phyloP scores from a whole-genome alignment of 805 yeast genomes.

The Yarrowia sp. region DNA sequence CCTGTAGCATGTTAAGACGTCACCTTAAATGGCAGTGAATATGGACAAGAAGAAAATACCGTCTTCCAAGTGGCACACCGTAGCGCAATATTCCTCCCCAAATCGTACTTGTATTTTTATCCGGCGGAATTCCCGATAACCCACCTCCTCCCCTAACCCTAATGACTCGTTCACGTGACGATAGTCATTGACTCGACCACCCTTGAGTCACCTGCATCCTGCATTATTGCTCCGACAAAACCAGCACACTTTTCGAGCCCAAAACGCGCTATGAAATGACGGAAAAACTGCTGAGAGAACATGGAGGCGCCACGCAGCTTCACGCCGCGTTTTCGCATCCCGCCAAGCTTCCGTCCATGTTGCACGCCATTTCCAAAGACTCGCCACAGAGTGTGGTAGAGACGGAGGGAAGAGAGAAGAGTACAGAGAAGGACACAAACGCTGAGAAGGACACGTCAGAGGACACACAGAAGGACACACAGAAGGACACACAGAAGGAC shows the following conservation, averaged over 20 bases:
- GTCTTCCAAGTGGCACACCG: too few species aligned
- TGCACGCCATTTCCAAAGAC: not conserved
- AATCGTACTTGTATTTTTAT: too few species aligned
- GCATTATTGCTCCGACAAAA: not conserved
- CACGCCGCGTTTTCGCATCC: not conserved
- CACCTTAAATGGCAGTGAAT: too few species aligned
- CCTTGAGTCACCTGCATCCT: slow-evolving; percentile 9
- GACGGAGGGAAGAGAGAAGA: too few species aligned
- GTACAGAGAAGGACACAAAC: not conserved
- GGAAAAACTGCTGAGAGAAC: not conserved
- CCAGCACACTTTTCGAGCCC: not conserved
- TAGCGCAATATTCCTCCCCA: too few species aligned
- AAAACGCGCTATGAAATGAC: slow-evolving; percentile 18
- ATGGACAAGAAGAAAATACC: too few species aligned
- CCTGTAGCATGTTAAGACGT: too few species aligned
- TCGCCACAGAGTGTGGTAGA: not conserved
- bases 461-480: not conserved
- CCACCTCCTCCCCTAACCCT: slow-evolving; percentile 3
- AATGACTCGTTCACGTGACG: slow-evolving; percentile 24
- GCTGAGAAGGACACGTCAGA: not conserved
- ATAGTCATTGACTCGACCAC: not conserved
- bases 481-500: not conserved
- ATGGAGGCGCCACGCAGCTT: not conserved
- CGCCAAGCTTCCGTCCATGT: not conserved
- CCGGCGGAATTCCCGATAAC: too few species aligned